Base-by-base conservation (phyloP, 345 rosid genomes). In the Hypericum androsaemum region DNA sequence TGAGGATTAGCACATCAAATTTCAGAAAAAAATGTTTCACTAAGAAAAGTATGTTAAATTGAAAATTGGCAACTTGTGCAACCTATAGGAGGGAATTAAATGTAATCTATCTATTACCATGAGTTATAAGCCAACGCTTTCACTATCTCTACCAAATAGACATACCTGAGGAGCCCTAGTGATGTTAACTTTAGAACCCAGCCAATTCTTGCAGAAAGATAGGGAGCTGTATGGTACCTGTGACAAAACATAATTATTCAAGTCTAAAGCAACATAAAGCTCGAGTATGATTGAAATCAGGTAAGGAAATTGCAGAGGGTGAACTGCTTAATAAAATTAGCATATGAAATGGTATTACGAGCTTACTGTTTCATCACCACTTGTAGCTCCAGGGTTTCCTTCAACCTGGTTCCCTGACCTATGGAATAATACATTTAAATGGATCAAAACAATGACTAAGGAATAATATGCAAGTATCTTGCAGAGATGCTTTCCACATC, bases 131-230 rank as follows among this genome's bases (percentile, higher is more conserved):
- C 32, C 32, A 22, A 22, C 4, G 32, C 32, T 22, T 4, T 22
- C 32, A 1, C 32, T 22, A 22, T 22, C 1, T 22, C 32, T 22
- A 22, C 32, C 32, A 22, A 42, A 50, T 38, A 59, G 0, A 35
- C 44, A 53, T 74, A 88, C 98, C 96, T 92, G 98, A 12, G 98
- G 98, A 58, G 95, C 79, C 69, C 86, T 85, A 50, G 95, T 92
- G 73, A 88, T 71, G 69, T 92, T 92, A 42, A 88, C 96, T 66
- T 64, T 77, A 47, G 83, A 71, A 50, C 98, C 98, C 32, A 92
- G 89, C 98, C 96, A 92, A 69, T 72, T 80, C 80, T 92, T 92
- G 77, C 98, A 92, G 76, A 88, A 83, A 62, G 98, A 83, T 57
- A 92, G 84, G 67, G 98, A 92, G 74, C 85, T 82, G 62, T 92